Percentiles rank a stretch among this genome's conserved stretches.
Conservation (phyloP, 2,329 filamentous ascomycete species). For the Ascochyta koolunga region DNA sequence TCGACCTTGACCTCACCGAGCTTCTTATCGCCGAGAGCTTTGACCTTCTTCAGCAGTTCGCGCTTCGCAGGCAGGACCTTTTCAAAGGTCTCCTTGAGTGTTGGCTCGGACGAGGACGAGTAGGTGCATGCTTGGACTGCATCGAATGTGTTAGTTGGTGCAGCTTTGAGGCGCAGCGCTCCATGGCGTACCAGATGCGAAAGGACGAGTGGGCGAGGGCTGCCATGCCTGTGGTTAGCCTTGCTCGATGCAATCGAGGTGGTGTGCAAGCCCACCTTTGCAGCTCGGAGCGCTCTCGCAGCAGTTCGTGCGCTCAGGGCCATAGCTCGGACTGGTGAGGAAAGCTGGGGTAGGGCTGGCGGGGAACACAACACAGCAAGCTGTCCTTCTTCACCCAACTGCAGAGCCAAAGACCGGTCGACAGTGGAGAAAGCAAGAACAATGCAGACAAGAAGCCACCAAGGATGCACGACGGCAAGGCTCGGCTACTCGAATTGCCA, state of each 20-base stretch:
- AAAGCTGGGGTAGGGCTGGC: slow-evolving; percentile 33
- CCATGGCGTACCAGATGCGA: slow-evolving; percentile 47
- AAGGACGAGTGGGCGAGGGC: slow-evolving; percentile 40
- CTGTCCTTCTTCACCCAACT: slow-evolving; percentile 21
- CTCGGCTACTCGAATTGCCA: slow-evolving; percentile 36
- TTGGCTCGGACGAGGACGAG: slow-evolving; percentile 78
- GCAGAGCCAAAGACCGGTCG: slow-evolving; percentile 1
- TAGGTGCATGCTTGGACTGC: slow-evolving; percentile 63
- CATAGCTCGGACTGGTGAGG: slow-evolving; percentile 56
- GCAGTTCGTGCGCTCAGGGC: slow-evolving; percentile 68
- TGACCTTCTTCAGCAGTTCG: slow-evolving; percentile 92
- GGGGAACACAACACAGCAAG: slow-evolving; percentile 29
- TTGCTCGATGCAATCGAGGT: background rate
- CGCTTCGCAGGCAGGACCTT: slow-evolving; percentile 88
- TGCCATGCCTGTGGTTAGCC: slow-evolving; percentile 27
- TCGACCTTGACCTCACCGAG: slow-evolving; percentile 93
- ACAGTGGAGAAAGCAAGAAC: slow-evolving; percentile 6
- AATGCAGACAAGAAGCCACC: slow-evolving; percentile 13
- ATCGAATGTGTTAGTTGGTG: slow-evolving; percentile 21
- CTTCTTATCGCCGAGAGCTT: slow-evolving; percentile 78
- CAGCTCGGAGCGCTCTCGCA: slow-evolving; percentile 66
- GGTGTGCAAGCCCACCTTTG: slow-evolving; percentile 62
- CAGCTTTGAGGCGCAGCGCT: background rate
- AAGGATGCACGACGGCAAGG: slow-evolving; percentile 35
- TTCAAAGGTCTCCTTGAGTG: slow-evolving; percentile 86